Evolutionary conservation across 1,284 basidiomycete genomes (phyloP).

Genomic region (Vanrija sp.): DNA sequence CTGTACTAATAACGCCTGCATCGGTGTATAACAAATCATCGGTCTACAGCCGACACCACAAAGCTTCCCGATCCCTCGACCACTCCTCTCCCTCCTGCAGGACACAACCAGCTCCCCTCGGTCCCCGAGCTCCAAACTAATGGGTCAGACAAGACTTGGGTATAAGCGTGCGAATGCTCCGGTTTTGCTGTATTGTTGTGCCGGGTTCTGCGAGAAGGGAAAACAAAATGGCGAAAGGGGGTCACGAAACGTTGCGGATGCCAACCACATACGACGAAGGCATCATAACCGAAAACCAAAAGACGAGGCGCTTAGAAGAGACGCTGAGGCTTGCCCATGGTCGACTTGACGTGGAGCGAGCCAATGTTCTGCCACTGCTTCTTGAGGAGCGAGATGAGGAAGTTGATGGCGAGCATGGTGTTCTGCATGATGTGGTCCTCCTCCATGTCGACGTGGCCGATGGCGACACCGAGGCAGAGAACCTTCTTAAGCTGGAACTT

Average conservation of each 20-base stretch:
- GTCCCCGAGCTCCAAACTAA: constrained; percentile 44
- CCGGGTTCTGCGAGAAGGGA: neutral
- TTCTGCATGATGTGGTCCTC: constrained; percentile 96
- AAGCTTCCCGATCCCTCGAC: too few relatives aligned
- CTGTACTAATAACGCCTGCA: too few relatives aligned
- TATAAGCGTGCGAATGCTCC: constrained; percentile 52
- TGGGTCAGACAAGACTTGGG: constrained; percentile 49
- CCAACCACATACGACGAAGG: neutral
- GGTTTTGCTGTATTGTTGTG: constrained; percentile 30
- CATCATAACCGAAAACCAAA: neutral
- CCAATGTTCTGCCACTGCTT: constrained; percentile 99
- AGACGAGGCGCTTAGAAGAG: constrained; percentile 63
- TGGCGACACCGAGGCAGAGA: constrained; percentile 96
- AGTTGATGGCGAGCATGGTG: constrained; percentile 99
- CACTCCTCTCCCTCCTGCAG: too few relatives aligned
- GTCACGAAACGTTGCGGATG: neutral
- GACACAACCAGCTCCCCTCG: constrained; percentile 46
- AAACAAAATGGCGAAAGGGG: neutral
- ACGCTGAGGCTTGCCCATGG: constrained; percentile 98
- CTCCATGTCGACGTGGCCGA: constrained; percentile 95
- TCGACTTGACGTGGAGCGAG: constrained; percentile 96
- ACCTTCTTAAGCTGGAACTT: constrained; percentile 99
- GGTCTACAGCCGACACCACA: too few relatives aligned
- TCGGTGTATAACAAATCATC: too few relatives aligned
- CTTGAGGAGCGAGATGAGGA: constrained; percentile 98